These are phyloP conservation scores for Aspergillus chevalieri DNA, from an alignment of 2,329 filamentous ascomycete genomes.

Conservation along the genomic window DNA sequence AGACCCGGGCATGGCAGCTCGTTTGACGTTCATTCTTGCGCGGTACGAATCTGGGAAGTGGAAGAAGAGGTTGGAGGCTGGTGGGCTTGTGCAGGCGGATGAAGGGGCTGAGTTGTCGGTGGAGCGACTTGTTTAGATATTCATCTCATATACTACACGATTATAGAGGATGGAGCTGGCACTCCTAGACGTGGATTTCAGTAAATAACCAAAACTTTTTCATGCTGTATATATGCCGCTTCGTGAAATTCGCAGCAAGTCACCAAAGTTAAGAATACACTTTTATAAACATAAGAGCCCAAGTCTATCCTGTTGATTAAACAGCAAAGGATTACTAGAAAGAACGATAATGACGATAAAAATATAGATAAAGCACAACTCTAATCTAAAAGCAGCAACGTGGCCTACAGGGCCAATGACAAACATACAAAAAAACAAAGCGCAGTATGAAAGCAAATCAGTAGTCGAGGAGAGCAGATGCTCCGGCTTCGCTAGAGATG, in stretches of 20 bases:
- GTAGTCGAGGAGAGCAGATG: slow-evolving; percentile 61
- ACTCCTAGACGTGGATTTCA: not conserved
- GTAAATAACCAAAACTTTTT: not conserved
- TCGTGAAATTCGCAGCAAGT: slow-evolving; percentile 1
- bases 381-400: no score
- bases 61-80: slow-evolving; percentile 43
- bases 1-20: slow-evolving; percentile 27
- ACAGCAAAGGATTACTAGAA: not conserved
- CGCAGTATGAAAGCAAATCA: slow-evolving; percentile 13
- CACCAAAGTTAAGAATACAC: not conserved
- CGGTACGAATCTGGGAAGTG: slow-evolving; percentile 44
- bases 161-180: slow-evolving; percentile 11
- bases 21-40: slow-evolving; percentile 44
- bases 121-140: slow-evolving; percentile 27
- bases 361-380: not conserved
- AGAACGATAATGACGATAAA: no score
- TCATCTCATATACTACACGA: not conserved
- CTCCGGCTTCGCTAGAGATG: slow-evolving; percentile 87
- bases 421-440: slow-evolving; percentile 4
- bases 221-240: slow-evolving; percentile 1
- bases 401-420: not conserved
- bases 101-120: slow-evolving; percentile 24
- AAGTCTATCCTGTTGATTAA: no score
- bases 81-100: slow-evolving; percentile 27
- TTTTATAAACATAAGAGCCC: no score